Percentiles rank a stretch among this genome's conserved stretches.
phyloP scores from a whole-genome alignment of 2,329 filamentous ascomycete genomes.

The Cordyceps farinosa region DNA sequence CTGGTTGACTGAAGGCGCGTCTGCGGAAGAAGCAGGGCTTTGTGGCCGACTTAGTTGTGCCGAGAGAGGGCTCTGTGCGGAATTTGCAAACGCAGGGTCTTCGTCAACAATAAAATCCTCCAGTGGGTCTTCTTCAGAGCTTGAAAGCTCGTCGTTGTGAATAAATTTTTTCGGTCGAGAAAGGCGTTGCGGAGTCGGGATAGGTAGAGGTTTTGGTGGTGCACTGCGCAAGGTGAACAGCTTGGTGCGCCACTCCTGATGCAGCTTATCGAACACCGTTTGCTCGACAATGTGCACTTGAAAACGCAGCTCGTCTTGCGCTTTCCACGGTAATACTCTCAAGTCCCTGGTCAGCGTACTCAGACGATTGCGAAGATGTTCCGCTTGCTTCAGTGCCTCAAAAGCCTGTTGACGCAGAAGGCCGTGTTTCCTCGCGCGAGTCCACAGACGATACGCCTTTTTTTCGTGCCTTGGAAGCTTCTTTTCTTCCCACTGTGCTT shows the following conservation, averaged over 20 bases:
- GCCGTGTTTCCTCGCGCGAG: slow-evolving; percentile 44
- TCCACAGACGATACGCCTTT: slow-evolving; percentile 62
- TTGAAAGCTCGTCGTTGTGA: slow-evolving; percentile 44
- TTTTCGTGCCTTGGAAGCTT: slow-evolving; percentile 53
- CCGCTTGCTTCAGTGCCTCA: slow-evolving; percentile 39
- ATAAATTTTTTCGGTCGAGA: neutral
- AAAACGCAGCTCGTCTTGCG: slow-evolving; percentile 46
- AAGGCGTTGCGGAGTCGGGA: slow-evolving; percentile 28
- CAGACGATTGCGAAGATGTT: slow-evolving; percentile 49
- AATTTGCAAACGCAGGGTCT: slow-evolving; percentile 7
- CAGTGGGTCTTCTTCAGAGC: slow-evolving; percentile 42
- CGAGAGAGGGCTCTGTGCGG: neutral
- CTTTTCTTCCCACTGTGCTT: slow-evolving; percentile 53
- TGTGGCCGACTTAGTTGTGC: neutral
- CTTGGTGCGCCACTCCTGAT: slow-evolving; percentile 48
- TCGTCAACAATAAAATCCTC: slow-evolving; percentile 47
- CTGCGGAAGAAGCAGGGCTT: neutral
- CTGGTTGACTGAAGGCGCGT: neutral
- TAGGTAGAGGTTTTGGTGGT: slow-evolving; percentile 20
- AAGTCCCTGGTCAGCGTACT: slow-evolving; percentile 54
- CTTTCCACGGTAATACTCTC: slow-evolving; percentile 48
- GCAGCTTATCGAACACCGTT: slow-evolving; percentile 59
- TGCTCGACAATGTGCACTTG: slow-evolving; percentile 60
- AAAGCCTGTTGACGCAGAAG: slow-evolving; percentile 27
- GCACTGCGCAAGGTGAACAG: slow-evolving; percentile 39